Conservation (phyloP, 2,329 filamentous ascomycete species). For the Chrysosporium keratinophilum region DNA sequence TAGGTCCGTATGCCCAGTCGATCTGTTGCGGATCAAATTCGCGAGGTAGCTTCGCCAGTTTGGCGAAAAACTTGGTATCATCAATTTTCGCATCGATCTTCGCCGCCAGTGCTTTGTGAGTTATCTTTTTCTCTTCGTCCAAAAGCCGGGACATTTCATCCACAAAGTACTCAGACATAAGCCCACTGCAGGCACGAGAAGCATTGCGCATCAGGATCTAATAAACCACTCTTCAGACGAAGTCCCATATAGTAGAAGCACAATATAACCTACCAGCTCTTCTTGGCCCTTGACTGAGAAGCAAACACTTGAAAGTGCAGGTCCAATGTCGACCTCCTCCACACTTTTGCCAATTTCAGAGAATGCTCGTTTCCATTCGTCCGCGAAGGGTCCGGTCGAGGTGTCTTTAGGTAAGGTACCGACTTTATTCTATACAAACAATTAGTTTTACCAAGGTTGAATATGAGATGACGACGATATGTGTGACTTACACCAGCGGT, state of each 20-base stretch:
- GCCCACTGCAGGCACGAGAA: constrained; percentile 81
- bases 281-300: constrained; percentile 92
- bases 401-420: constrained; percentile 77
- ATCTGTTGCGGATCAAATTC: constrained; percentile 83
- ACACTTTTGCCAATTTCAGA: constrained; percentile 69
- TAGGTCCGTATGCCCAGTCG: constrained; percentile 85
- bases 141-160: constrained; percentile 96
- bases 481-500: constrained; percentile 59
- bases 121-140: constrained; percentile 94
- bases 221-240: constrained; percentile 12
- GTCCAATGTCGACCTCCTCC: constrained; percentile 76
- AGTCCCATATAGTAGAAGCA: constrained; percentile 6
- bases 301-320: constrained; percentile 69
- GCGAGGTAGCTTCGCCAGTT: constrained; percentile 64
- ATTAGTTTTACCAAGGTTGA: constrained; percentile 11
- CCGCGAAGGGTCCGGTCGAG: constrained; percentile 77
- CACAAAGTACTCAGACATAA: constrained; percentile 94
- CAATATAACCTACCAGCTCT: constrained; percentile 54
- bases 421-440: constrained; percentile 61
- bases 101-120: constrained; percentile 73
- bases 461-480: background rate
- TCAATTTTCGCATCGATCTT: constrained; percentile 88
- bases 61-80: constrained; percentile 87
- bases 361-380: constrained; percentile 88
- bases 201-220: constrained; percentile 84